phyloP scores from a whole-genome alignment of 2,329 filamentous ascomycete genomes.

The Aspergillus ochraceus region DNA sequence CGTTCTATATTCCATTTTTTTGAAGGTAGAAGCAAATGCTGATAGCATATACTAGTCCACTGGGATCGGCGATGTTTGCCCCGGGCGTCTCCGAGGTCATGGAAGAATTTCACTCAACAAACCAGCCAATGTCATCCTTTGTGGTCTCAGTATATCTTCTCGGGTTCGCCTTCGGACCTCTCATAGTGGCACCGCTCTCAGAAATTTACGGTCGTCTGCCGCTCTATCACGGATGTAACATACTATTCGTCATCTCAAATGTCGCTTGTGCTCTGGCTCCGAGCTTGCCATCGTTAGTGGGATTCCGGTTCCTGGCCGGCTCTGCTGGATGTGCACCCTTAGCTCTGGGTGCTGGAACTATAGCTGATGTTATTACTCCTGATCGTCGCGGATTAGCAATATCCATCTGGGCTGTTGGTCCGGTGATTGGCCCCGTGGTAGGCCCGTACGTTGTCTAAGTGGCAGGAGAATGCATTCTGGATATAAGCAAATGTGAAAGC shows the following conservation, averaged over 20 bases:
- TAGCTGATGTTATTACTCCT: conserved; percentile 46
- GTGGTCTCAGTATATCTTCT: neutral
- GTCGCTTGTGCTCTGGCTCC: conserved; percentile 57
- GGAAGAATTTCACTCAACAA: neutral
- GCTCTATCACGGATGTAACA: conserved; percentile 60
- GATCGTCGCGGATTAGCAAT: conserved; percentile 46
- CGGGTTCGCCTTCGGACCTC: conserved; percentile 50
- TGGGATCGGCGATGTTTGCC: neutral
- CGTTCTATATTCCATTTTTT: neutral
- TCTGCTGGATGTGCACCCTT: conserved; percentile 34
- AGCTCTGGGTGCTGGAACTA: conserved; percentile 47
- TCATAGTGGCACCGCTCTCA: conserved; percentile 64
- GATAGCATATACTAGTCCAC: neutral
- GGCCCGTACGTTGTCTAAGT: conserved; percentile 32
- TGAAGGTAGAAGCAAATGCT: neutral
- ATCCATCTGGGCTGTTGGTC: conserved; percentile 44
- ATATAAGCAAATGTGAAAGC: no score
- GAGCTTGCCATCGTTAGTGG: conserved; percentile 59
- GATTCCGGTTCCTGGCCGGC: conserved; percentile 65
- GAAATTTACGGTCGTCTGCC: conserved; percentile 63
- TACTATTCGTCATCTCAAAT: conserved; percentile 59
- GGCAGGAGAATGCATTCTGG: neutral
- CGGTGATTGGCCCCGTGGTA: conserved; percentile 30
- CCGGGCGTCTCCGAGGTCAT: neutral
- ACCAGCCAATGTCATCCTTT: neutral